Conservation (phyloP, 2,329 filamentous ascomycete genomes). For the Exophiala alcalophila region DNA sequence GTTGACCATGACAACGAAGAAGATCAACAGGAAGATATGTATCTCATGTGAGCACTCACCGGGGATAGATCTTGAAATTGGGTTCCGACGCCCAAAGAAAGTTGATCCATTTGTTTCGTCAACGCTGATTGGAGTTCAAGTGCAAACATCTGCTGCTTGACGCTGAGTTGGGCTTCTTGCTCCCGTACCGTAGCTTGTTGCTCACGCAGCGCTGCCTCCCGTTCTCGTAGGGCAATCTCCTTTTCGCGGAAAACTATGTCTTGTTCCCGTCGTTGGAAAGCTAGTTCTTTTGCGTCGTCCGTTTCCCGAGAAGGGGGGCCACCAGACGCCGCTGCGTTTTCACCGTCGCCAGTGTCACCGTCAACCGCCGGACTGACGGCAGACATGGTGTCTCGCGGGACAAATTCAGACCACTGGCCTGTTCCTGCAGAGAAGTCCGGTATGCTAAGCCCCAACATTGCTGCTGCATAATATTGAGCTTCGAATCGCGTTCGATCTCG, state of each 20-base stretch:
- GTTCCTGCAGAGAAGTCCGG: constrained; percentile 2
- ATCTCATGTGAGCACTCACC: constrained; percentile 7
- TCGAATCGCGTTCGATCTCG: constrained; percentile 12
- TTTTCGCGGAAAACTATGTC: constrained; percentile 24
- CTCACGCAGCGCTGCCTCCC: constrained; percentile 24
- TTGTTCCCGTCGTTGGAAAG: constrained; percentile 22
- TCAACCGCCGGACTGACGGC: constrained; percentile 11
- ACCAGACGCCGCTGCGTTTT: no score
- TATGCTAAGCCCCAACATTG: constrained; percentile 11
- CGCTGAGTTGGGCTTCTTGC: constrained; percentile 18
- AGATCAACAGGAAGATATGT: not conserved
- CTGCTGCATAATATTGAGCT: constrained; percentile 16
- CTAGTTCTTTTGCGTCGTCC: constrained; percentile 17
- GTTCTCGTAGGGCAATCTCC: constrained; percentile 24
- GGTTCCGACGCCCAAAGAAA: constrained; percentile 20
- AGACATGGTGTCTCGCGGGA: constrained; percentile 7
- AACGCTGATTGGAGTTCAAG: constrained; percentile 22
- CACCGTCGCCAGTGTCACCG: constrained; percentile 10
- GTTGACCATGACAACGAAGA: no score
- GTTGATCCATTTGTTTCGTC: constrained; percentile 16
- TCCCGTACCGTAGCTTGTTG: constrained; percentile 24
- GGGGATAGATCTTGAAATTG: constrained; percentile 20
- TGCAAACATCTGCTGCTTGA: constrained; percentile 22
- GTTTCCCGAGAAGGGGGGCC: not conserved
- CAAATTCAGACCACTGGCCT: constrained; percentile 2